A percentile compares a stretch with the other conserved stretches of the same genome.
phyloP scores from a whole-genome alignment of 164 flowering plant genomes.

The Umbellularia californica region DNA sequence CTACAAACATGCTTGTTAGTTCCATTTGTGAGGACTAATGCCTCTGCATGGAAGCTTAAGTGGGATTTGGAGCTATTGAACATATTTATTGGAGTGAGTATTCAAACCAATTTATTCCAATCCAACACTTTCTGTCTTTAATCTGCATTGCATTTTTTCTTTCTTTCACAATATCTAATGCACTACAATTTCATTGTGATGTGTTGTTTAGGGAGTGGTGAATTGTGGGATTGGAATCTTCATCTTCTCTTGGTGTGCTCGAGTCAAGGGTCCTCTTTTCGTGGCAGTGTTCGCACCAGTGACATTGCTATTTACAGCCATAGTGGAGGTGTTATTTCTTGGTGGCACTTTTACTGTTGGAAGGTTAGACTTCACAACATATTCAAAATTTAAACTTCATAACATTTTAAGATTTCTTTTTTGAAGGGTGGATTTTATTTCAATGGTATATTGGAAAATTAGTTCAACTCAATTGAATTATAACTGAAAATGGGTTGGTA shows the following conservation, averaged over 20 bases:
- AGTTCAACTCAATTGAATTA: background rate
- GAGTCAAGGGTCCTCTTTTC: constrained; percentile 14
- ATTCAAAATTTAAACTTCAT: background rate
- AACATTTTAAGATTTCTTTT: background rate
- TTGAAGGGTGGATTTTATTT: background rate
- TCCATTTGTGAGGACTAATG: background rate
- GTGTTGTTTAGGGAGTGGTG: constrained; percentile 8
- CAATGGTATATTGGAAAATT: background rate
- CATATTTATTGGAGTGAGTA: constrained; percentile 14
- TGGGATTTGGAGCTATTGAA: constrained; percentile 15
- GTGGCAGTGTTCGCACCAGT: constrained; percentile 16
- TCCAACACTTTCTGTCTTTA: too few species aligned
- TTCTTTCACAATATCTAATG: too few species aligned
- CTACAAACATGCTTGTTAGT: constrained; percentile 9
- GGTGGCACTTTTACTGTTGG: constrained; percentile 7
- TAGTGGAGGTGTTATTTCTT: constrained; percentile 8
- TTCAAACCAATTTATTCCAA: background rate
- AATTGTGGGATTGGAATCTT: constrained; percentile 14
- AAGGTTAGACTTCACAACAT: constrained; percentile 2
- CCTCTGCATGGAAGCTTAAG: constrained; percentile 14
- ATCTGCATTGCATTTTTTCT: too few species aligned
- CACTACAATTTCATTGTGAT: too few species aligned
- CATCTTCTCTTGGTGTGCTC: constrained; percentile 12
- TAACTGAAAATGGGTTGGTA: too few species aligned
- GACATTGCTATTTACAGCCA: constrained; percentile 10